Base-by-base conservation (phyloP, 1,284 basidiomycete genomes). In the Sparassis latifolia region DNA sequence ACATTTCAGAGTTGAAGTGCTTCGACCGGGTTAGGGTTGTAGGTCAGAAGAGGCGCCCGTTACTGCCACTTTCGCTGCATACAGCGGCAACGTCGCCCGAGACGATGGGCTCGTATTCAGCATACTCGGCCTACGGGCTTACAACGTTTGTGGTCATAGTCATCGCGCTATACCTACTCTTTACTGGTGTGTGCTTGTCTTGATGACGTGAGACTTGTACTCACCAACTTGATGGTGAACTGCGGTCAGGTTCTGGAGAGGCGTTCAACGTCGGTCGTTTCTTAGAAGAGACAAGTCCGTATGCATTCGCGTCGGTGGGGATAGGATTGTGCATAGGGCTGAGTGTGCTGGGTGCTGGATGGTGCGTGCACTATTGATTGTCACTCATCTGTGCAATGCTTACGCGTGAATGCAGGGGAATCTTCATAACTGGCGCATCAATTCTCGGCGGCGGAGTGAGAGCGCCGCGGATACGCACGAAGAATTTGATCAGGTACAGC, bases 381-480 rank as follows among this genome's bases (percentile, higher is more conserved):
- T 47, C 10, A 32, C 46, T 52, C 33, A 37, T 6, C 37, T 10
- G 12, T 5, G 5, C 42, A 4, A 12, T 35, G 40, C 39, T 27
- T 20, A 37, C 10, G 28, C 30, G 12, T 10, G 4, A 32, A 47
- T 38, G 7, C n/a, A 98, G 95, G 95, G 96, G 96, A 50, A 99
- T 99, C 70, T 95, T 97, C 74, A 78, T 98, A 55, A 98, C 96
- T 2, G 96, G 96, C 50, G 74, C 95, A 27, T 95, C 92, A 31
- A 96, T 99, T 59, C 78, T 99, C 28, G 96, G 96, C 53, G 96
- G 93, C 63, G 95, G 96, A 66, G 94, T 99, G 10, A 78, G 95
- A 40, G 82, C 94, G 44, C 96, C 97, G 7, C 79, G 97, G 55
- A 99, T 99, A 58, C 83, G 89, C 47, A 98, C 96, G 37, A 99